Percentiles rank a stretch among this genome's conserved stretches.
phyloP scores from a whole-genome alignment of 2,329 filamentous ascomycete species.

The Reticulascus tulasneorum region DNA sequence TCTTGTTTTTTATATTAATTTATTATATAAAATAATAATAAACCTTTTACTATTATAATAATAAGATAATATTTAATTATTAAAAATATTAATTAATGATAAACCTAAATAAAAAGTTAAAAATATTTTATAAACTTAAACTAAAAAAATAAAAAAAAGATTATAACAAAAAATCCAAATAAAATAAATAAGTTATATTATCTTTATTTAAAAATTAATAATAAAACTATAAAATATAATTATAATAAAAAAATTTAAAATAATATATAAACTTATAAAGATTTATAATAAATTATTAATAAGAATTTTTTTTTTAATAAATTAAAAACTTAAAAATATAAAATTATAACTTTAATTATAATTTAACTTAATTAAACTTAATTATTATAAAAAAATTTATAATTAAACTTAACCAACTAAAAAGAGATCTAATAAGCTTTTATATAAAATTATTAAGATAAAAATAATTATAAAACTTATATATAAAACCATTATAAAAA shows the following conservation, averaged over 20 bases:
- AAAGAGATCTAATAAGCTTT: no score
- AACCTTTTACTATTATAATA: background rate
- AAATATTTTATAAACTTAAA: background rate
- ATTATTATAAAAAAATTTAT: no score
- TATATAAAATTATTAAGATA: conserved; percentile 1
- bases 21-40: background rate
- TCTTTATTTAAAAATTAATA: background rate
- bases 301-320: background rate
- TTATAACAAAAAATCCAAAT: background rate
- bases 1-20: background rate
- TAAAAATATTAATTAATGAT: background rate
- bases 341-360: no score
- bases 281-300: background rate
- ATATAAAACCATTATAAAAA: conserved; percentile 1
- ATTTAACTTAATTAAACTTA: no score
- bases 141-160: background rate
- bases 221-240: background rate
- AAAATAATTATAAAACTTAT: background rate
- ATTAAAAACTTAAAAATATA: no score
- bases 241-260: background rate
- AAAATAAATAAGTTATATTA: background rate
- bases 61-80: background rate
- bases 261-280: conserved; percentile 1
- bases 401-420: no score
- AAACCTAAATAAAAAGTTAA: background rate